phyloP scores from a whole-genome alignment of 352 stramenopile genomes.

The Blastocystis sp. region DNA sequence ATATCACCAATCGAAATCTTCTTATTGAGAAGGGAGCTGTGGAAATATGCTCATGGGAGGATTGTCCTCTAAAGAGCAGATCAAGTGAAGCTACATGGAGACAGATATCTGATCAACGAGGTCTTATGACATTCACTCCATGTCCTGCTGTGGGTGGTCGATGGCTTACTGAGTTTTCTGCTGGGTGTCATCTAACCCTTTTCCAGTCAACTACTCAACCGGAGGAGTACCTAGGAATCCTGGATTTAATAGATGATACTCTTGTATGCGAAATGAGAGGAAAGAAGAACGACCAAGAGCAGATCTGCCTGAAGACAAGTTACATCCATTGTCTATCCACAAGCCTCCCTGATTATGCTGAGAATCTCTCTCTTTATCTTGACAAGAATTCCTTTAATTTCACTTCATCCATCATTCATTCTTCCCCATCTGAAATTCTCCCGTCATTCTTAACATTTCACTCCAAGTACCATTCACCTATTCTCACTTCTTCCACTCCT shows the following conservation, averaged over 20 bases:
- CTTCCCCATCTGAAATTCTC: not conserved
- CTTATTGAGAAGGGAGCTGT: not conserved
- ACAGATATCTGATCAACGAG: not conserved
- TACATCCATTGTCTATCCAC: not conserved
- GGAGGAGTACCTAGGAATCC: not conserved
- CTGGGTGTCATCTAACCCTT: not conserved
- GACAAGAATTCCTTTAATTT: not conserved
- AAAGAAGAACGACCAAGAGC: not conserved
- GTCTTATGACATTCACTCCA: not conserved
- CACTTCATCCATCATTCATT: not conserved
- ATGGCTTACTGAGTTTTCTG: not conserved
- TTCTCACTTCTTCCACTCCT: not conserved
- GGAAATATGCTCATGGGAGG: not conserved
- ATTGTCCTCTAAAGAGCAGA: not conserved
- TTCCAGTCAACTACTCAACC: not conserved
- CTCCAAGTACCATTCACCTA: not conserved
- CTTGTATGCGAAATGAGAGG: conserved; percentile 5
- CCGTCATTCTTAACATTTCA: conserved; percentile 22
- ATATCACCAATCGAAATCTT: not conserved
- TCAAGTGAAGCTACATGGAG: not conserved
- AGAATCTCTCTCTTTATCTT: not conserved
- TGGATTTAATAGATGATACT: conserved; percentile 1
- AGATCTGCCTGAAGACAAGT: not conserved
- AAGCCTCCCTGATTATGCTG: not conserved
- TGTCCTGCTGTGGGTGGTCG: not conserved